phyloP scores from a whole-genome alignment of 805 yeast species.

The Candida xiaguanensis region DNA sequence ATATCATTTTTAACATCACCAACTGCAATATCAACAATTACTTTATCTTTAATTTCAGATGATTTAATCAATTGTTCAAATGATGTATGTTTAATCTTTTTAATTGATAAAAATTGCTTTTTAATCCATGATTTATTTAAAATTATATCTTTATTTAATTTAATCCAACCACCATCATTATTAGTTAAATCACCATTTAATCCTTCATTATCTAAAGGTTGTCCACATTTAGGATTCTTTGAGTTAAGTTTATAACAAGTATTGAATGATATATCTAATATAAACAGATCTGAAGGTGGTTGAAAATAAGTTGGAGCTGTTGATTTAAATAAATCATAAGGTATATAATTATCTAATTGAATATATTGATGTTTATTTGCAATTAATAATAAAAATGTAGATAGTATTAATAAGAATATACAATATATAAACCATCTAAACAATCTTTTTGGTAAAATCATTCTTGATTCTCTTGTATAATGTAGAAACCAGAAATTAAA shows the following conservation, averaged over 20 bases:
- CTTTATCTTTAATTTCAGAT: conserved; percentile 14
- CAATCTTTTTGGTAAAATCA: conserved; percentile 30
- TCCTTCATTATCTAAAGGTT: conserved; percentile 21
- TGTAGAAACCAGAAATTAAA: too few relatives aligned
- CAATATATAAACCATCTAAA: conserved; percentile 24
- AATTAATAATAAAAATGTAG: conserved; percentile 24
- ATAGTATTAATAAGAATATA: conserved; percentile 15
- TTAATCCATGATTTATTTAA: conserved; percentile 43
- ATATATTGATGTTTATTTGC: conserved; percentile 39
- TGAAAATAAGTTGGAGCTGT: conserved; percentile 38
- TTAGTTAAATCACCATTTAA: conserved; percentile 19
- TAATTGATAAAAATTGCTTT: conserved; percentile 36
- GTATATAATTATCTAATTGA: conserved; percentile 20
- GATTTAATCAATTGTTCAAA: conserved; percentile 12
- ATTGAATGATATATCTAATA: conserved; percentile 41
- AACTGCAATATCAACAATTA: conserved; percentile 40
- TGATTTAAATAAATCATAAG: conserved; percentile 22
- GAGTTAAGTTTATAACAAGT: conserved; percentile 22
- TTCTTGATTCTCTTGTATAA: conserved; percentile 4
- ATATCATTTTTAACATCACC: conserved; percentile 29
- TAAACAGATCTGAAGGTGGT: conserved; percentile 33
- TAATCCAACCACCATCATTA: conserved; percentile 32
- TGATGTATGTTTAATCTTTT: conserved; percentile 21
- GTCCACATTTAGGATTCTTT: conserved; percentile 23
- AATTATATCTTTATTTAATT: conserved; percentile 44